Evolutionary conservation across 192 early-diverging fungal species (phyloP).

Genomic region (Entomortierella lignicola): DNA sequence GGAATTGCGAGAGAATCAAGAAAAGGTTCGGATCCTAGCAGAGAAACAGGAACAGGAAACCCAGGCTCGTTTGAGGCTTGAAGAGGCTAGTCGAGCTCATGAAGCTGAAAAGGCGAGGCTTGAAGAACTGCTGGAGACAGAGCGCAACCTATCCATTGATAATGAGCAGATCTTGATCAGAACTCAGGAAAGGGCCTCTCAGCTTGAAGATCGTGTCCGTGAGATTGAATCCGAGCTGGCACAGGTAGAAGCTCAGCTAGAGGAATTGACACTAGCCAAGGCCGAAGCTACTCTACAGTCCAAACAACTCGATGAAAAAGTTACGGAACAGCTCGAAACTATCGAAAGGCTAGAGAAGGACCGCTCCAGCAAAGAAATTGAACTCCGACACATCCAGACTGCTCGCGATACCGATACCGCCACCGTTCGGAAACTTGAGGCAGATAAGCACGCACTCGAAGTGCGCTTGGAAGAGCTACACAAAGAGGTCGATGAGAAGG

Average conservation of each 20-base stretch:
- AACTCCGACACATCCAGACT: conserved; percentile 29
- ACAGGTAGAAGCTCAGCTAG: conserved; percentile 73
- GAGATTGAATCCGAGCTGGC: conserved; percentile 74
- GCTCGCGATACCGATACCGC: conserved; percentile 29
- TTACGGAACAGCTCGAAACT: conserved; percentile 9
- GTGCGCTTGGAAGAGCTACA: conserved; percentile 69
- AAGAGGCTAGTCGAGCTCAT: conserved; percentile 67
- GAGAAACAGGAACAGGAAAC: conserved; percentile 71
- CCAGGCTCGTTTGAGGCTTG: conserved; percentile 66
- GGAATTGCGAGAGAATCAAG: conserved; percentile 80
- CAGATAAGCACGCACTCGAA: conserved; percentile 65
- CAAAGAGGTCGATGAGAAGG: conserved; percentile 75
- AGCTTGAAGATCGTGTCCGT: conserved; percentile 70
- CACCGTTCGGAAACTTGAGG: conserved; percentile 31
- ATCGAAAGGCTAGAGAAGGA: conserved; percentile 45
- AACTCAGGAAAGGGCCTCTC: conserved; percentile 78
- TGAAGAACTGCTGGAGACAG: conserved; percentile 77
- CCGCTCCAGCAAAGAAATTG: conserved; percentile 38
- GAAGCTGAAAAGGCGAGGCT: conserved; percentile 76
- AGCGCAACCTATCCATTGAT: conserved; percentile 80
- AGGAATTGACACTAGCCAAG: conserved; percentile 59
- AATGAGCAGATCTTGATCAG: conserved; percentile 87
- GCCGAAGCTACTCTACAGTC: conserved; percentile 27
- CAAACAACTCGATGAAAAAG: conserved; percentile 39
- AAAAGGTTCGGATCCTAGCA: conserved; percentile 78